Percentiles rank a stretch among this genome's conserved stretches.
phyloP scores from a whole-genome alignment of 2,329 filamentous ascomycete species.

The Colletotrichum tanaceti region DNA sequence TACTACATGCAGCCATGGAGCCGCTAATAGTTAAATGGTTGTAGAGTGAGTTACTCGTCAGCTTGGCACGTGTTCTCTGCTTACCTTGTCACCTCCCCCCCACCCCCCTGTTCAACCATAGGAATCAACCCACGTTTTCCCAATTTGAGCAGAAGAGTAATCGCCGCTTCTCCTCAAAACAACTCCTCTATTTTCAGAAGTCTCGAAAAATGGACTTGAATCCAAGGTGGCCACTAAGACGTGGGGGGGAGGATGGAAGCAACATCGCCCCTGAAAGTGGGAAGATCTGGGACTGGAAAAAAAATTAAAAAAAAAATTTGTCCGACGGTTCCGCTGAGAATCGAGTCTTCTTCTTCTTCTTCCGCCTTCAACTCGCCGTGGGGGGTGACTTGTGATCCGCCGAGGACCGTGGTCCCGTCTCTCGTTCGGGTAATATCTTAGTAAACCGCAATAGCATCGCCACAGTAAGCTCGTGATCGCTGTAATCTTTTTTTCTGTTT shows the following conservation, averaged over 20 bases:
- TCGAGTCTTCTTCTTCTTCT: too few relatives aligned
- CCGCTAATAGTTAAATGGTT: not conserved
- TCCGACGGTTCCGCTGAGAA: too few relatives aligned
- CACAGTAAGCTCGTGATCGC: not conserved
- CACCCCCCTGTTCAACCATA: not conserved
- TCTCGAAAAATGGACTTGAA: not conserved
- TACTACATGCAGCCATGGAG: not conserved
- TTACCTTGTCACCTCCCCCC: too few relatives aligned
- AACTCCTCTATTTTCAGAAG: not conserved
- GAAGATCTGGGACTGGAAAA: not conserved
- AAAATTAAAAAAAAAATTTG: not conserved
- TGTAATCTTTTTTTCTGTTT: too few relatives aligned
- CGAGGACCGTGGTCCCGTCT: not conserved
- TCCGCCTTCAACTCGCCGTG: not conserved
- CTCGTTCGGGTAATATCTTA: conserved; percentile 12
- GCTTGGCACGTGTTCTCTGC: not conserved
- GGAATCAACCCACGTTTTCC: not conserved
- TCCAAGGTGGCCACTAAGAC: not conserved
- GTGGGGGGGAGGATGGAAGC: not conserved
- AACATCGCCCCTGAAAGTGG: not conserved
- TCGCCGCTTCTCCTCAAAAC: not conserved
- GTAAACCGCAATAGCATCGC: conserved; percentile 12
- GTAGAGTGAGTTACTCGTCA: not conserved
- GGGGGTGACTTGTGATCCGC: not conserved
- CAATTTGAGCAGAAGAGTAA: not conserved